Evolutionary conservation across 2,329 filamentous ascomycete genomes (phyloP), one percentile per base, ranked within the genome.

Genomic region (Diplodia intermedia): DNA sequence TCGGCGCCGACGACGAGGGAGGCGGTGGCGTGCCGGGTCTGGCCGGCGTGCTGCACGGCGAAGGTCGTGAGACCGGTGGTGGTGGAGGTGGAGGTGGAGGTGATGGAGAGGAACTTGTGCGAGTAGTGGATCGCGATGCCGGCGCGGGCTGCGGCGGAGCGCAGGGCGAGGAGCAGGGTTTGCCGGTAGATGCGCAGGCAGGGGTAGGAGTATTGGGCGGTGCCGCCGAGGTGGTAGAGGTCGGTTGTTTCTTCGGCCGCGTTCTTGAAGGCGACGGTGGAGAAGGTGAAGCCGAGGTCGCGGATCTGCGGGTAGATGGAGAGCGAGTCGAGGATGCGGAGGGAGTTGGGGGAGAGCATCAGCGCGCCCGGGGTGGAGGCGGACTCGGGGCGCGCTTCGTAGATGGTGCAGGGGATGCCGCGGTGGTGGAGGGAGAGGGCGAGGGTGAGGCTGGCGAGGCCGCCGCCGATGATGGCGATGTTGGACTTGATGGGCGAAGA

Each of bases 281-380:
- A 80, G 70, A 88, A 88, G 33, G 83, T 80, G 75, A 81, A 85
- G 38, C 82, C 83, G 11, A 81, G 77, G 0, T 75, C 66, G 4
- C 76, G 74, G 65, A 88, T 76, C 4, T 78, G 76, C 1, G 80
- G 56, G 71, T 86, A 86, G 2, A 87, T 75, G 1, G 78, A 81
- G 0, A 88, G 75, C 0, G 72, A 75, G 69, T 88, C 82, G 0
- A 89, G 80, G 49, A 88, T 80, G 7, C 81, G 79, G 0, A 89
- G 79, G 0, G 85, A 84, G 65, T 88, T 88, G 15, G 86, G 85
- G 0, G 85, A 86, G 3, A 88, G 81, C 84, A 88, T 88, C 52
- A 88, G 78, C 0, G 84, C 86, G 2, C 86, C 86, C 20, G 70
- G 68, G n/a, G 68, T 71, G 31, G 56, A 53, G 31, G 65, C 49